These are phyloP conservation scores for Samsoniella hepiali DNA, from an alignment of 2,329 filamentous ascomycete genomes.

Conservation along the genomic window DNA sequence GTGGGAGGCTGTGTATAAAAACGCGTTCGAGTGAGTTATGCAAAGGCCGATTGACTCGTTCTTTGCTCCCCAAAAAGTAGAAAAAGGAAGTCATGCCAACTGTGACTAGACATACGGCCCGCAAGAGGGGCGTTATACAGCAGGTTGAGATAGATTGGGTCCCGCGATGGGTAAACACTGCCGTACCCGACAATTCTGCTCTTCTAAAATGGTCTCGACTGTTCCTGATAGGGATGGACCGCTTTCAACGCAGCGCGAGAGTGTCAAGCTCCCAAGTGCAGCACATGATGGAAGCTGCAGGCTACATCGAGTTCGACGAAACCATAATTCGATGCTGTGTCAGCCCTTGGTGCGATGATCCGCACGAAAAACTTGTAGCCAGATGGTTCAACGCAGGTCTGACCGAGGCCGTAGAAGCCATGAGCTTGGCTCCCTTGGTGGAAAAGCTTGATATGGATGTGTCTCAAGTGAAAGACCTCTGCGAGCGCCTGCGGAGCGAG, in stretches of 20 bases:
- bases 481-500: constrained; percentile 49
- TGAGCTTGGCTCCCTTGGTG: constrained; percentile 71
- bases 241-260: constrained; percentile 63
- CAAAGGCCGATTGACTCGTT: not conserved
- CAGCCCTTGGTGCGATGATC: constrained; percentile 68
- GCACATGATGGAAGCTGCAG: constrained; percentile 61
- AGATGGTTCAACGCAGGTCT: constrained; percentile 82
- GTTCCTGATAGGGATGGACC: constrained; percentile 65
- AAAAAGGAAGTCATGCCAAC: not conserved
- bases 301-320: constrained; percentile 78
- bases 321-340: constrained; percentile 66
- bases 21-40: constrained; percentile 54
- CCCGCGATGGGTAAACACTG: constrained; percentile 67
- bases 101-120: constrained; percentile 67
- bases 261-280: constrained; percentile 50
- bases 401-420: constrained; percentile 66
- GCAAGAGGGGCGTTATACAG: constrained; percentile 72
- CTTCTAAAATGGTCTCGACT: constrained; percentile 69
- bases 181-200: constrained; percentile 53
- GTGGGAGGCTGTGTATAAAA: constrained; percentile 74
- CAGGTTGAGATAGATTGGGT: constrained; percentile 86
- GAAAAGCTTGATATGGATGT: constrained; percentile 44
- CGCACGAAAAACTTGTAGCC: constrained; percentile 64
- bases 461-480: constrained; percentile 60
- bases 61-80: not conserved